A percentile compares a stretch with the other conserved stretches of the same genome.
phyloP scores from a whole-genome alignment of 2,329 filamentous ascomycete genomes.

The Sporothrix dimorphospora region DNA sequence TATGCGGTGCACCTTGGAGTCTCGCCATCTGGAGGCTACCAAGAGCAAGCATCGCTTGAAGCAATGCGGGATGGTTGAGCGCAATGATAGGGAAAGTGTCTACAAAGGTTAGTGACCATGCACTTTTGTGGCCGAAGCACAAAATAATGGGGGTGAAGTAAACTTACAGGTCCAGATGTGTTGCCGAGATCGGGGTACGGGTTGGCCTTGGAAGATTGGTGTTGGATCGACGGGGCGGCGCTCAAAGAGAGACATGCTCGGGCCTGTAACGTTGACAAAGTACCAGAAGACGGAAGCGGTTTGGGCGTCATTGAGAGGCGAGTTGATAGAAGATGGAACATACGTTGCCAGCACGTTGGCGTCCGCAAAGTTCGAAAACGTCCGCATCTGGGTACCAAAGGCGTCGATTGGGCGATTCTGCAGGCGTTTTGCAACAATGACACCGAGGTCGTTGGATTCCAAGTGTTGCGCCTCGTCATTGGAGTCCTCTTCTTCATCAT shows the following conservation, averaged over 20 bases:
- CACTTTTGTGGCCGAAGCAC: neutral
- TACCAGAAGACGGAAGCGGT: constrained; percentile 86
- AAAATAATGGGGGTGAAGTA: constrained; percentile 34
- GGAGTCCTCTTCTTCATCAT: constrained; percentile 58
- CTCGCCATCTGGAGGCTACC: constrained; percentile 87
- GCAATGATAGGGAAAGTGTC: constrained; percentile 83
- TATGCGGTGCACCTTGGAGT: constrained; percentile 72
- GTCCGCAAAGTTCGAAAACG: constrained; percentile 54
- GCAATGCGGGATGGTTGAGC: constrained; percentile 79
- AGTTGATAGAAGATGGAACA: constrained; percentile 64
- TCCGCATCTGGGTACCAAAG: constrained; percentile 52
- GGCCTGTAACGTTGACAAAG: constrained; percentile 86
- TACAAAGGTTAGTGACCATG: constrained; percentile 42
- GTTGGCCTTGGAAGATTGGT: constrained; percentile 63
- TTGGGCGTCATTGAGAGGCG: constrained; percentile 77
- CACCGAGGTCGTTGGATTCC: constrained; percentile 47
- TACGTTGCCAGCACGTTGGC: constrained; percentile 65
- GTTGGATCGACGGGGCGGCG: constrained; percentile 75
- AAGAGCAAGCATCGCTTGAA: constrained; percentile 88
- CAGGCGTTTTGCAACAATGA: constrained; percentile 44
- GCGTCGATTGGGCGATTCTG: constrained; percentile 44
- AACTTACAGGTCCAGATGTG: constrained; percentile 66
- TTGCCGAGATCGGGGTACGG: constrained; percentile 65
- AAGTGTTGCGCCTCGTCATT: constrained; percentile 43
- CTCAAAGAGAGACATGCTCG: constrained; percentile 85